Evolutionary conservation across 2,329 filamentous ascomycete genomes (phyloP), one percentile per base, ranked within the genome.

Genomic region (Scedosporium minutisporum): DNA sequence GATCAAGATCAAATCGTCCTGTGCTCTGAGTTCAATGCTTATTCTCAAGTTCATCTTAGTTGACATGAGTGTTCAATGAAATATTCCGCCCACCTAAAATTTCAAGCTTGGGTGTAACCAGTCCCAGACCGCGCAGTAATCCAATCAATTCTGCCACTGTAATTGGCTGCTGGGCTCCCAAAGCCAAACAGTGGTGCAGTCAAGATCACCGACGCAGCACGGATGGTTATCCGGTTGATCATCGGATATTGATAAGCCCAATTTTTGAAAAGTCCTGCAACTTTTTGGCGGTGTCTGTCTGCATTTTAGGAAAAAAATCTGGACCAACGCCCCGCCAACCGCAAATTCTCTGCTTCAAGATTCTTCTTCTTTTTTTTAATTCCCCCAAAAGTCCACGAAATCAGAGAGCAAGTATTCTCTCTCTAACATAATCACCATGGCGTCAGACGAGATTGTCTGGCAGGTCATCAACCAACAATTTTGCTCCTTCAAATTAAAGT

Each of bases 391-490:
- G n/a, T 42, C 9, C 41, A 60, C 33, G 33, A 38, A 6, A 14
- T 10, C 18, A 55, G 18, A 27, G 18, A 27, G 23, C 18, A 14
- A 5, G 23, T 48, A 21, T 61, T 41, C 38, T 42, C 38, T 38
- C 16, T 12, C 27, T 33, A 23, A 57, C 0, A 6, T 7, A 21
- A 27, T 27, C 57, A 77, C 64, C 63, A 96, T 95, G 90, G 86
- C 90, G 64, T 96, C 91, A 66, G 93, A 97, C 81, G 93, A 97
- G 77, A 96, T 97, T 67, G 88, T 97, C 66, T 99, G 95, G 95
- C 87, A 93, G 74, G 90, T 97, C 63, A 96, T 97, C 68, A 96
- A 96, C 77, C 90, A 95, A 77, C 90, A 93, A 73, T 96, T 95
- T 74, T 97, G 95, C 80, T 88, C 89, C 60, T 97, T 93, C 82